Conservation (phyloP, 208 protist genomes). For the Entamoeba histolytica region DNA sequence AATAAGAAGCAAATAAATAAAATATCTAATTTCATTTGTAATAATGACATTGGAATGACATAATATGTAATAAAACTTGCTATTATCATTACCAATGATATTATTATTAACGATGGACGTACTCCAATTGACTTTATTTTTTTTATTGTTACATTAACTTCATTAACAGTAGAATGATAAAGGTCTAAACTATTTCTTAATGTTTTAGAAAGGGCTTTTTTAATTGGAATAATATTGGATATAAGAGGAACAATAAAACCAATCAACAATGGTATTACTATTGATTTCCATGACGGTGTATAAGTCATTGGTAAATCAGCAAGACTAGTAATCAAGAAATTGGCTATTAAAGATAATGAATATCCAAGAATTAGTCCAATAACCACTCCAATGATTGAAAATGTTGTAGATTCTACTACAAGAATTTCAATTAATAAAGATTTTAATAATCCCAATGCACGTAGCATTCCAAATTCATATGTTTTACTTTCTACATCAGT, state of each 20-base stretch:
- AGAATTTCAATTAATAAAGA: constrained; percentile 51
- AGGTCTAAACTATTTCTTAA: constrained; percentile 68
- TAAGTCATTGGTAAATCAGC: background rate
- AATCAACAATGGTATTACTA: constrained; percentile 32
- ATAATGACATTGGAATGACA: constrained; percentile 61
- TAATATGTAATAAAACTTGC: constrained; percentile 74
- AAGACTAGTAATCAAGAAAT: constrained; percentile 39
- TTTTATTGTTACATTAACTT: constrained; percentile 56
- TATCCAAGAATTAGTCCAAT: constrained; percentile 48
- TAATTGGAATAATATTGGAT: constrained; percentile 52
- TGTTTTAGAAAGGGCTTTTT: constrained; percentile 44
- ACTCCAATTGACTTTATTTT: constrained; percentile 38
- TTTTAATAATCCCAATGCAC: constrained; percentile 60
- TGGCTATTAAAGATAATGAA: constrained; percentile 44
- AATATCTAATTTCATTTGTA: background rate
- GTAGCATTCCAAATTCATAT: constrained; percentile 78
- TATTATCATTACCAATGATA: constrained; percentile 49
- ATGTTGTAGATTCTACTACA: constrained; percentile 46
- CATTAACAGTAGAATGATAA: constrained; percentile 58
- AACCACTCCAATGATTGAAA: constrained; percentile 56
- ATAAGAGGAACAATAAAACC: constrained; percentile 48
- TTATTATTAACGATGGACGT: constrained; percentile 26
- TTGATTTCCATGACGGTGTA: constrained; percentile 7
- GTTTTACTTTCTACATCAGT: constrained; percentile 71
- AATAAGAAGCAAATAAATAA: background rate